Evolutionary conservation across 2,329 filamentous ascomycete genomes (phyloP), one percentile per base, ranked within the genome.

Genomic region (Monosporascus sp.): DNA sequence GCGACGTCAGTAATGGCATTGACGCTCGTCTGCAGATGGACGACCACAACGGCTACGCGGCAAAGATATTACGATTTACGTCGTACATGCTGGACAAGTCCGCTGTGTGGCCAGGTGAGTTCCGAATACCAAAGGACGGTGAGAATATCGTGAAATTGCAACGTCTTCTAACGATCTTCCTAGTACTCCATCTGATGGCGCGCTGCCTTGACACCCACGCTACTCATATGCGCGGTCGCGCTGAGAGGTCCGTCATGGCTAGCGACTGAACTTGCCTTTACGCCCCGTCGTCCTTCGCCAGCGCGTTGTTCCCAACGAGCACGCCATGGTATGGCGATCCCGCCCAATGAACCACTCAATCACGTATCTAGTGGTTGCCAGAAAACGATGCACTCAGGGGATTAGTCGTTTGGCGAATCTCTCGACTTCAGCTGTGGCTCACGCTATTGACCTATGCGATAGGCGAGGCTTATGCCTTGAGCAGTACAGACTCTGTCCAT

Each of bases 41-140:
- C 63, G 79, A 83, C 53, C 76, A 85, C 63, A 84, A 83, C 52
- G 91, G 93, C 37, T 94, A 89, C 68, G 91, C 89, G 25, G 87
- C 88, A 56, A 94, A 92, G 74, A 84, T 97, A 47, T 74, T 97
- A 63, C 82, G 89, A 63, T 81, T 94, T 51, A 94, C 89, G 58
- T 89, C 91, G 47, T 88, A 90, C 71, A 88, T 95, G 80, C 79
- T 97, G 57, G 88, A 92, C 60, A 90, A 90, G 72, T 88, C 90
- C 57, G 88, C 89, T 59, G 90, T 96, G 27, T 99, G 94, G 93
- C 92, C 92, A 69, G 87, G 89, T 92, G 75, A 78, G 84, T 75
- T 43, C 6, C 4, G 3, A 43, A 14, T 20, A 14, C 11, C 31
- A 14, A 35, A 35, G 31, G 31, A 14, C 11, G 31, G 5, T 14